phyloP scores from a whole-genome alignment of 2,329 filamentous ascomycete species.

The Teratosphaeria pseudoeucalypti region DNA sequence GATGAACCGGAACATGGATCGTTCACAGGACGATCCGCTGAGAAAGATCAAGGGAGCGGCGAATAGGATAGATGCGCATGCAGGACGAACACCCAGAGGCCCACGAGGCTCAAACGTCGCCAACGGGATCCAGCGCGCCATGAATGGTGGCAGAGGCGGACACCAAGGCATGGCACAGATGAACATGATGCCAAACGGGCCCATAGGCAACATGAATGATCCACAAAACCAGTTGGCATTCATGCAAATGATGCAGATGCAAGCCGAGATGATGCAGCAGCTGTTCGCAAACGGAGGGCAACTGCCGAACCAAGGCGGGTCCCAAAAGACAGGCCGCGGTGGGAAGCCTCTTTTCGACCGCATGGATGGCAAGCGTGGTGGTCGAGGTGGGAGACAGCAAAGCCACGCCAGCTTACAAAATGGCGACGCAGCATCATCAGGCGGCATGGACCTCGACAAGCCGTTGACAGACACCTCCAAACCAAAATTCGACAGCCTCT shows the following conservation, averaged over 20 bases:
- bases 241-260: constrained; percentile 51
- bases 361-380: constrained; percentile 41
- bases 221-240: constrained; percentile 63
- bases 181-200: constrained; percentile 34
- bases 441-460: constrained; percentile 54
- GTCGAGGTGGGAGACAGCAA: not conserved
- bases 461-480: constrained; percentile 40
- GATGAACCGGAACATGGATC: constrained; percentile 61
- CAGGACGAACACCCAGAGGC: constrained; percentile 56
- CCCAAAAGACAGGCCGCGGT: constrained; percentile 15
- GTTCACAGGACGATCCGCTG: constrained; percentile 54
- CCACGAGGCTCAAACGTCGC: constrained; percentile 43
- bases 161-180: constrained; percentile 9
- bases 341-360: constrained; percentile 65
- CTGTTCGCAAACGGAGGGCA: constrained; percentile 2
- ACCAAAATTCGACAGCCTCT: constrained; percentile 55
- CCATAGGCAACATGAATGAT: constrained; percentile 33
- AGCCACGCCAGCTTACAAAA: not conserved
- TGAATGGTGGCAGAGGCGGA: constrained; percentile 18
- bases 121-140: constrained; percentile 31
- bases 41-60: constrained; percentile 65
- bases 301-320: not conserved
- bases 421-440: constrained; percentile 19
- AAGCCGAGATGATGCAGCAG: constrained; percentile 64
- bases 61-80: constrained; percentile 72